Percentiles rank a stretch among this genome's conserved stretches.
These are phyloP conservation scores for Arctostaphylos glauca DNA, from an alignment of 148 eudicot species.

Conservation along the genomic window DNA sequence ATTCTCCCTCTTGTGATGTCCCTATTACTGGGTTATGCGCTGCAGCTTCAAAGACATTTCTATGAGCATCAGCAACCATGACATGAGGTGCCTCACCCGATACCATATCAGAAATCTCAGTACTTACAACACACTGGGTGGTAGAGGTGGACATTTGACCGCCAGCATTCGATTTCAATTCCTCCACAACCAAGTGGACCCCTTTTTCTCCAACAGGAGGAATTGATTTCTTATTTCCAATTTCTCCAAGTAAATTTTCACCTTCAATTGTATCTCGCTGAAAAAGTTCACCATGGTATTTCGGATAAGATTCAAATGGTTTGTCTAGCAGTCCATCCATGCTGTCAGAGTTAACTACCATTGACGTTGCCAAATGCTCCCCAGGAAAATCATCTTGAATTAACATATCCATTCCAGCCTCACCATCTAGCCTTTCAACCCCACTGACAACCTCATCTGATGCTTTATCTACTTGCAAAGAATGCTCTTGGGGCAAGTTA, in stretches of 20 bases:
- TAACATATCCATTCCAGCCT: slow-evolving; percentile 1
- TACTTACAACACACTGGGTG: slow-evolving; percentile 10
- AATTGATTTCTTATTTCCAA: slow-evolving; percentile 14
- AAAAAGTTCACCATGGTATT: slow-evolving; percentile 18
- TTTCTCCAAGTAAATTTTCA: slow-evolving; percentile 25
- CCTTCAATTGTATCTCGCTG: slow-evolving; percentile 20
- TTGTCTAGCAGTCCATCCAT: slow-evolving; percentile 7
- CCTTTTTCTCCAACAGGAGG: slow-evolving; percentile 19
- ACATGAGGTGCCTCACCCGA: slow-evolving; percentile 22
- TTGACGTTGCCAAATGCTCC: slow-evolving; percentile 10
- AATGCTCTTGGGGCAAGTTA: slow-evolving; percentile 15
- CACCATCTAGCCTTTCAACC: slow-evolving; percentile 17
- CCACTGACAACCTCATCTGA: slow-evolving; percentile 25
- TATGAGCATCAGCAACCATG: slow-evolving; percentile 21
- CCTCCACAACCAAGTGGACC: slow-evolving; percentile 22
- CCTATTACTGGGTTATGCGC: slow-evolving; percentile 4
- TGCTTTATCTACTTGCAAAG: slow-evolving; percentile 16
- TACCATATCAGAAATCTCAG: slow-evolving; percentile 22
- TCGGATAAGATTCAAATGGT: slow-evolving; percentile 4
- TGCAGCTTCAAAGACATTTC: slow-evolving; percentile 21
- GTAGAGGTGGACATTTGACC: slow-evolving; percentile 18
- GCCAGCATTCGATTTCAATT: slow-evolving; percentile 16
- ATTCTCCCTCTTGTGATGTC: slow-evolving; percentile 25
- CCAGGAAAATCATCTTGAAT: background rate
- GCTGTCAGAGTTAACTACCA: slow-evolving; percentile 12